These are phyloP conservation scores for Craterostigma plantagineum DNA, from an alignment of 257 asterid genomes.

Conservation along the genomic window DNA sequence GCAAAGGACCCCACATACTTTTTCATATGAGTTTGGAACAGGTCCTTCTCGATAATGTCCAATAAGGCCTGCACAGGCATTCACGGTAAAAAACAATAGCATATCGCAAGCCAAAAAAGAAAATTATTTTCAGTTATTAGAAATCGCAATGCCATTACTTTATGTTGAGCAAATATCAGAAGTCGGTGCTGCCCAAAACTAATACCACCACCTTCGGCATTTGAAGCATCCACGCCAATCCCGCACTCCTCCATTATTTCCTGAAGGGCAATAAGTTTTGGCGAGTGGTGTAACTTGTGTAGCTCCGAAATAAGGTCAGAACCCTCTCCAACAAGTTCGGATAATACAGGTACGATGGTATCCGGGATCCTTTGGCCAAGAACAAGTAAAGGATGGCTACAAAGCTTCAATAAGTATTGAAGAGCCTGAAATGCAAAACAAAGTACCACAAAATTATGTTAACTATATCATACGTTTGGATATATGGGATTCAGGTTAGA, in stretches of 20 bases:
- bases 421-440: slow-evolving; percentile 54
- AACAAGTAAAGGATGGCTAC: slow-evolving; percentile 95
- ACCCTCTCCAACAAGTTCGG: slow-evolving; percentile 61
- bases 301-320: slow-evolving; percentile 58
- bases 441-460: slow-evolving; percentile 1
- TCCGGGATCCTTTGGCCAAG: slow-evolving; percentile 71
- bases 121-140: not conserved
- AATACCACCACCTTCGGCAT: slow-evolving; percentile 55
- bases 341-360: slow-evolving; percentile 41
- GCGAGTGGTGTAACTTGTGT: slow-evolving; percentile 79
- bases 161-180: slow-evolving; percentile 95
- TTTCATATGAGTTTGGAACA: slow-evolving; percentile 75
- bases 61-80: slow-evolving; percentile 59
- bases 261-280: slow-evolving; percentile 91
- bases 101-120: slow-evolving; percentile 1
- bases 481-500: not conserved
- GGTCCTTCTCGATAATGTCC: slow-evolving; percentile 82
- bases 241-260: slow-evolving; percentile 99
- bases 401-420: slow-evolving; percentile 85
- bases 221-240: slow-evolving; percentile 75
- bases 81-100: slow-evolving; percentile 10
- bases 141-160: slow-evolving; percentile 28
- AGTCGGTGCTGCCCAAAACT: slow-evolving; percentile 83
- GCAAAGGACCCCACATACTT: slow-evolving; percentile 35
- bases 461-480: not conserved